Evolutionary conservation across 768 basidiomycete genomes (phyloP).

Genomic region (Tylopilus subfusipes): DNA sequence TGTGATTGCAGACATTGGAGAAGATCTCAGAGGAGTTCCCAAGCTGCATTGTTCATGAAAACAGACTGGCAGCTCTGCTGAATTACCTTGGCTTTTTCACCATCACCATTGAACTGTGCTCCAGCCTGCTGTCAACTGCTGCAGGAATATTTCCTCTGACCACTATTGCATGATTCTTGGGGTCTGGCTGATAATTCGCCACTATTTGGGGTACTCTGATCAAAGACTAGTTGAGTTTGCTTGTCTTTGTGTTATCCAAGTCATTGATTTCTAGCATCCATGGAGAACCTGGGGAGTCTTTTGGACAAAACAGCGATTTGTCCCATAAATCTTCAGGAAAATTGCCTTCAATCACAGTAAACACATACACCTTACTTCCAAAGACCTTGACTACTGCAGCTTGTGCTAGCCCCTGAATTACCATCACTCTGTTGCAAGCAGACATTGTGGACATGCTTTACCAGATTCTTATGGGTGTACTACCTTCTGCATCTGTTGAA

Average conservation of each 20-base stretch:
- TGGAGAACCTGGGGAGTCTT: constrained; percentile 82
- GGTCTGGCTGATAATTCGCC: constrained; percentile 90
- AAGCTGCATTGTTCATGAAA: constrained; percentile 91
- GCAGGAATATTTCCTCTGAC: constrained; percentile 86
- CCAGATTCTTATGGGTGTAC: constrained; percentile 91
- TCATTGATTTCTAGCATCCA: constrained; percentile 87
- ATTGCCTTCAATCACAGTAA: constrained; percentile 78
- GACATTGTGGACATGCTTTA: constrained; percentile 91
- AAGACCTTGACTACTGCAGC: constrained; percentile 87
- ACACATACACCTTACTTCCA: constrained; percentile 85
- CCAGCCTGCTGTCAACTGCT: constrained; percentile 96
- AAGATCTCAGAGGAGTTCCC: constrained; percentile 99
- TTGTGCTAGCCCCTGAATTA: constrained; percentile 82
- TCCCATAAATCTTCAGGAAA: constrained; percentile 85
- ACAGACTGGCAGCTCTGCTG: constrained; percentile 89
- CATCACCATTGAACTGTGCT: constrained; percentile 93
- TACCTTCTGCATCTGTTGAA: constrained; percentile 61
- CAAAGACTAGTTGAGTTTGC: constrained; percentile 98
- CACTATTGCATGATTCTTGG: constrained; percentile 86
- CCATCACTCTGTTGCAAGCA: constrained; percentile 82
- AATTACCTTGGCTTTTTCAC: constrained; percentile 99
- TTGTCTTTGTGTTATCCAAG: constrained; percentile 89
- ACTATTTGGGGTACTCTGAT: constrained; percentile 88
- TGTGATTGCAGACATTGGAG: constrained; percentile 74
- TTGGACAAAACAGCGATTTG: constrained; percentile 76